Evolutionary conservation across 164 flowering plant species (phyloP).

Genomic region (Stephania japonica): DNA sequence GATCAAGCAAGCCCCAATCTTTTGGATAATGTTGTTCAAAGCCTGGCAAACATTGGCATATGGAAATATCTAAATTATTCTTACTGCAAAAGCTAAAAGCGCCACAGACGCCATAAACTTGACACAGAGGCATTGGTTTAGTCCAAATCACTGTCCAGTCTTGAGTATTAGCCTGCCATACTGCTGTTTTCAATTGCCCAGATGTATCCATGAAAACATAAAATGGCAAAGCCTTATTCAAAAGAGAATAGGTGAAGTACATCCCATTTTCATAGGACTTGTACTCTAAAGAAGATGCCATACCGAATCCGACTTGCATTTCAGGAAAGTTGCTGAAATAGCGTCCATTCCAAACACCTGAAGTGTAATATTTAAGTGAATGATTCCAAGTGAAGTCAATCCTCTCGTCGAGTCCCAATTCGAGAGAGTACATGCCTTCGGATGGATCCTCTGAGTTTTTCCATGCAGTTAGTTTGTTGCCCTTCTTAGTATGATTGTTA

Average conservation of each 20-base stretch:
- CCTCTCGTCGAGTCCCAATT: too few species aligned
- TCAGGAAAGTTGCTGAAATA: neutral
- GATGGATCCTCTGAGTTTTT: too few species aligned
- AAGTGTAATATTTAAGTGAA: too few species aligned
- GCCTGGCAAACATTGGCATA: slow-evolving; percentile 24
- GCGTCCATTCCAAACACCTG: too few species aligned
- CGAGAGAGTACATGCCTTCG: too few species aligned
- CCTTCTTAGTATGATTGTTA: too few species aligned
- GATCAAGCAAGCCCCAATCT: slow-evolving; percentile 19
- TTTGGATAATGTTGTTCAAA: slow-evolving; percentile 10
- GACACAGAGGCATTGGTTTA: slow-evolving; percentile 18
- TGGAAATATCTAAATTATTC: neutral
- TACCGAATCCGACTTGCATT: neutral
- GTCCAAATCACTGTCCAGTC: slow-evolving; percentile 28
- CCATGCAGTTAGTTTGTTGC: too few species aligned
- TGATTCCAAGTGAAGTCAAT: too few species aligned
- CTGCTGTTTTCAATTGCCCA: slow-evolving; percentile 14
- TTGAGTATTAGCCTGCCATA: slow-evolving; percentile 10
- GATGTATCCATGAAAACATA: slow-evolving; percentile 11
- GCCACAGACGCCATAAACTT: slow-evolving; percentile 9
- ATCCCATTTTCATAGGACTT: slow-evolving; percentile 12
- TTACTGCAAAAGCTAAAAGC: slow-evolving; percentile 14
- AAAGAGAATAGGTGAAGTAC: slow-evolving; percentile 14
- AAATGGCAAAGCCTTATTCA: slow-evolving; percentile 2
- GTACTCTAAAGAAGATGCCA: slow-evolving; percentile 8